A percentile compares a stretch with the other conserved stretches of the same genome.
Evolutionary conservation across 1,284 basidiomycete genomes (phyloP).

Genomic region (Neolentinus lepideus): DNA sequence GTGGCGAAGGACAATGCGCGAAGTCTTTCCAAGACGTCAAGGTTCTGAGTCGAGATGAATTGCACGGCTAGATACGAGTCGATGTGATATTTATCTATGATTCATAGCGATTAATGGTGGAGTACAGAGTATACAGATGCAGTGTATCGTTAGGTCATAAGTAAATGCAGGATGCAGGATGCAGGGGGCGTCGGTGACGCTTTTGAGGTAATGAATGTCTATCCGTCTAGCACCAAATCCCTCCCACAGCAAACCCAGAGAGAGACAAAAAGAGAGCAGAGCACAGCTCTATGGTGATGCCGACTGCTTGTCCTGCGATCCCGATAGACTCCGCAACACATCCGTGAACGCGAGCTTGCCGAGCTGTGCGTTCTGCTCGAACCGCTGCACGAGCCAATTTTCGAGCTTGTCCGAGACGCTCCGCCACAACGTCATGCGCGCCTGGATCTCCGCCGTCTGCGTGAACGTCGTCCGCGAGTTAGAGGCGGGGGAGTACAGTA

Average conservation of each 20-base stretch:
- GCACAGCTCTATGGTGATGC: constrained; percentile 16
- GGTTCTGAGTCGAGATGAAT: neutral
- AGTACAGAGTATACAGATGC: constrained; percentile 5
- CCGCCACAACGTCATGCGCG: constrained; percentile 71
- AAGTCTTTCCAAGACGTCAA: too few species aligned
- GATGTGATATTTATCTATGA: neutral
- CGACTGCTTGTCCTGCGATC: constrained; percentile 37
- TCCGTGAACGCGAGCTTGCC: constrained; percentile 86
- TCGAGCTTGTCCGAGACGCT: constrained; percentile 77
- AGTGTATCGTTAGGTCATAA: constrained; percentile 10
- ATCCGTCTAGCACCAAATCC: constrained; percentile 10
- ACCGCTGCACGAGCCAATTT: constrained; percentile 76
- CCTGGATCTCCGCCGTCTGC: constrained; percentile 83
- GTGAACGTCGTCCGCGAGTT: constrained; percentile 56
- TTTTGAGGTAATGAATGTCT: constrained; percentile 11
- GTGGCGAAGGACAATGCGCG: too few species aligned
- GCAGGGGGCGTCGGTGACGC: constrained; percentile 15
- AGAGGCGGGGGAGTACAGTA: constrained; percentile 75
- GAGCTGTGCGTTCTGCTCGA: constrained; percentile 81
- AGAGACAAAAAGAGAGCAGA: constrained; percentile 7
- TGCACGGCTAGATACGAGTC: neutral
- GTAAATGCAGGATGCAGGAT: constrained; percentile 8
- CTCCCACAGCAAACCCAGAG: constrained; percentile 5
- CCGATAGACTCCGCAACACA: constrained; percentile 72
- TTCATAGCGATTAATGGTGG: neutral